Percentiles rank a stretch among this genome's conserved stretches.
Evolutionary conservation across 192 early-diverging fungal species (phyloP).

Genomic region (Coemansia sp.): DNA sequence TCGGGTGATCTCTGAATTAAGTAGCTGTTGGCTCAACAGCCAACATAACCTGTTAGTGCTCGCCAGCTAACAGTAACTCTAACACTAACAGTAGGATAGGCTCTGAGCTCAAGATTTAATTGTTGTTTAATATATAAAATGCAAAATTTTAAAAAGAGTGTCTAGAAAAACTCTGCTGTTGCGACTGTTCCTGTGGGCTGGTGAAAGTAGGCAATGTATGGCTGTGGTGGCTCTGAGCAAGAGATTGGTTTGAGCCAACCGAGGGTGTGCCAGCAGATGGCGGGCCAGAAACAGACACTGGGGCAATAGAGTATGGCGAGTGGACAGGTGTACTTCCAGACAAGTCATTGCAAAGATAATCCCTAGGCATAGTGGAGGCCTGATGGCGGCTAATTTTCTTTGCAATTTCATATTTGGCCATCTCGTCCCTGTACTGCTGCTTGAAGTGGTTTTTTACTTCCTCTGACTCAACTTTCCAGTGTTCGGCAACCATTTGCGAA

Average conservation of each 20-base stretch:
- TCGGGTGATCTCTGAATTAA: too few species aligned
- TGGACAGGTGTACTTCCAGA: neutral
- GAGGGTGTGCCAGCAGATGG: neutral
- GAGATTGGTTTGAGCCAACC: neutral
- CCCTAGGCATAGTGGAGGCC: neutral
- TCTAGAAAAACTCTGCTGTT: neutral
- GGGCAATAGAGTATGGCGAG: neutral
- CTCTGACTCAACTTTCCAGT: slow-evolving; percentile 45
- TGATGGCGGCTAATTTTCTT: slow-evolving; percentile 26
- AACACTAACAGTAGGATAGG: neutral
- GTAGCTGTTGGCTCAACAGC: too few species aligned
- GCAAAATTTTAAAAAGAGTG: neutral
- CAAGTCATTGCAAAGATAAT: neutral
- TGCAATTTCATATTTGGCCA: slow-evolving; percentile 46
- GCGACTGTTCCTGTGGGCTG: neutral
- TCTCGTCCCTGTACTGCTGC: slow-evolving; percentile 41
- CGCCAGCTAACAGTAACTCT: too few species aligned
- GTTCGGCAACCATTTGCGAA: slow-evolving; percentile 53
- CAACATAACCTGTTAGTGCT: too few species aligned
- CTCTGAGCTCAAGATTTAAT: neutral
- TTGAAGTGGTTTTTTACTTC: slow-evolving; percentile 47
- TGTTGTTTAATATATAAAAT: neutral
- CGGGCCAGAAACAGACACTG: neutral
- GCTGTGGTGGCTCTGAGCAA: neutral
- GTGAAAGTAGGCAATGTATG: neutral